Evolutionary conservation across 108 stramenopile species (phyloP).

Genomic region (Fragilaria radians): DNA sequence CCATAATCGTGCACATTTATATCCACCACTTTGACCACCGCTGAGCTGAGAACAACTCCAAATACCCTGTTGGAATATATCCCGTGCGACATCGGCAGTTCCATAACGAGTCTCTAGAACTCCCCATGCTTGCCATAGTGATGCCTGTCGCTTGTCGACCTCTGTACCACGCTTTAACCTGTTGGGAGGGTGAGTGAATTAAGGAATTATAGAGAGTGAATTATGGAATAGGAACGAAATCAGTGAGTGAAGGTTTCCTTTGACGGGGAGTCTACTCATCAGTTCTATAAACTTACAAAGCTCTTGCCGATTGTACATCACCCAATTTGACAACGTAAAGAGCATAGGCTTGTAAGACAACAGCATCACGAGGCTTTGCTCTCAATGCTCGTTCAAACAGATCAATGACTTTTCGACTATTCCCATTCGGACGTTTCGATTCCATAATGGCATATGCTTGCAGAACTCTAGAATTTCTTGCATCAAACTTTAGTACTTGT

Average conservation of each 20-base stretch:
- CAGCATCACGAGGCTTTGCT: constrained; percentile 76
- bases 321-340: constrained; percentile 78
- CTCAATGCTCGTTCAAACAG: constrained; percentile 82
- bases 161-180: constrained; percentile 60
- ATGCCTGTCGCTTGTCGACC: constrained; percentile 77
- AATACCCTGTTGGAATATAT: constrained; percentile 86
- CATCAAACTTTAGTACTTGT: constrained; percentile 69
- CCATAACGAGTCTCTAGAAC: constrained; percentile 82
- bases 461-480: constrained; percentile 75
- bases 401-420: constrained; percentile 69
- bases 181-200: constrained; percentile 1
- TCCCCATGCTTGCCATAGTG: constrained; percentile 89
- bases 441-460: constrained; percentile 92
- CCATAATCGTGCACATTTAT: constrained; percentile 79
- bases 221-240: background rate
- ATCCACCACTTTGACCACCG: constrained; percentile 80
- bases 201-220: background rate
- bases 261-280: too few species aligned
- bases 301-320: constrained; percentile 72
- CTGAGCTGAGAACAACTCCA: constrained; percentile 80
- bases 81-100: constrained; percentile 55
- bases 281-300: constrained; percentile 37
- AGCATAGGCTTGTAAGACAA: constrained; percentile 82
- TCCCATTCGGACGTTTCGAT: constrained; percentile 62
- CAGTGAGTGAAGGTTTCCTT: constrained; percentile 2